A percentile compares a stretch with the other conserved stretches of the same genome.
phyloP scores from a whole-genome alignment of 371 early-diverging fungal species.

The Phascolomyces articulosus region DNA sequence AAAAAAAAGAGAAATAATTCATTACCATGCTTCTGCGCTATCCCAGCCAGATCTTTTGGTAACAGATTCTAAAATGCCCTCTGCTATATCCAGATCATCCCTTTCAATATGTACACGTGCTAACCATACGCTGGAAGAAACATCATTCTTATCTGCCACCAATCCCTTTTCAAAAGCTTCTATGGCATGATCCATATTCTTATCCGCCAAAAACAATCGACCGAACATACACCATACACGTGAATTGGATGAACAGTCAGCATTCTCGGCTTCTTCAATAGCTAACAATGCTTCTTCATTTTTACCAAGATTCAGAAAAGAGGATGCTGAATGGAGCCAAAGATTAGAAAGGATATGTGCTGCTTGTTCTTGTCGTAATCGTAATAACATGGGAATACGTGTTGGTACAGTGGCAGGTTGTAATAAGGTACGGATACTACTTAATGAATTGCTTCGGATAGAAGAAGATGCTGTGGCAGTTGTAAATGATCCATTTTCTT shows the following conservation, averaged over 20 bases:
- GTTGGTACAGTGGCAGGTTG: conserved; percentile 11
- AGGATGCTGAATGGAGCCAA: conserved; percentile 67
- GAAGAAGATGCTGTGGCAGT: conserved; percentile 7
- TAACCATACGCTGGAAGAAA: conserved; percentile 44
- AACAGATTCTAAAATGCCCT: conserved; percentile 54
- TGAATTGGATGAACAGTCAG: conserved; percentile 51
- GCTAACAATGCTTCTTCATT: conserved; percentile 68
- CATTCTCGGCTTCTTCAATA: conserved; percentile 68
- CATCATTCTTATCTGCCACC: conserved; percentile 50
- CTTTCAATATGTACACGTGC: conserved; percentile 48
- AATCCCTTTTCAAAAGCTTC: conserved; percentile 59
- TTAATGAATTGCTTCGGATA: conserved; percentile 19
- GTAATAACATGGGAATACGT: conserved; percentile 20
- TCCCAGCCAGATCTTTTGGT: conserved; percentile 67
- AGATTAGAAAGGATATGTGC: conserved; percentile 35
- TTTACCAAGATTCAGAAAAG: conserved; percentile 60
- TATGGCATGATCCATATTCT: conserved; percentile 47
- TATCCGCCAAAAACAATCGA: conserved; percentile 42
- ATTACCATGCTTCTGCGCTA: conserved; percentile 67
- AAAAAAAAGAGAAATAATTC: no score
- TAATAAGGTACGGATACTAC: conserved; percentile 22
- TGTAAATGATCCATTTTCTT: not conserved
- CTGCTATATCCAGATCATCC: conserved; percentile 53
- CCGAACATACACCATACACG: conserved; percentile 65
- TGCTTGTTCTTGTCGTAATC: conserved; percentile 27